phyloP scores from a whole-genome alignment of 805 yeast species.

The Torulaspora gathmanii region DNA sequence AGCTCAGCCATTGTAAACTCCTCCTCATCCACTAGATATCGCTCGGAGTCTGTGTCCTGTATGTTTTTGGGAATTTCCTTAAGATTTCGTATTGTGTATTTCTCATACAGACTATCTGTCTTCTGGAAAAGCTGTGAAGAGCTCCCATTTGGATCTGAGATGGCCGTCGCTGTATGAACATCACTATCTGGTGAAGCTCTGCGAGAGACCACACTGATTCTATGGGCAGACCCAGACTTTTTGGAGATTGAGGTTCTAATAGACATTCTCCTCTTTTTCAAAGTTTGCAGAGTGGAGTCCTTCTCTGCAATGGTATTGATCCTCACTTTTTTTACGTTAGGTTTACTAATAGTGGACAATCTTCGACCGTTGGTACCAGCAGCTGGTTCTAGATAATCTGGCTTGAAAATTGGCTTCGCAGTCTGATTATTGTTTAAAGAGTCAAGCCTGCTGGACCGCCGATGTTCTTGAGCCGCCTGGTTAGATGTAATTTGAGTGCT shows the following conservation, averaged over 20 bases:
- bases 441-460: constrained; percentile 39
- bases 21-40: constrained; percentile 48
- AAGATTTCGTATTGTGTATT: constrained; percentile 36
- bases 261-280: constrained; percentile 32
- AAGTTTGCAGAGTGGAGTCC: constrained; percentile 28
- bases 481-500: constrained; percentile 9
- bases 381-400: constrained; percentile 15
- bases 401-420: constrained; percentile 34
- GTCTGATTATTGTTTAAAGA: constrained; percentile 36
- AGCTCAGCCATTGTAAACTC: constrained; percentile 62
- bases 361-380: constrained; percentile 17
- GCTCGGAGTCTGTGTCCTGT: constrained; percentile 39
- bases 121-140: constrained; percentile 20
- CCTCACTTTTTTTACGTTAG: constrained; percentile 19
- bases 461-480: constrained; percentile 2
- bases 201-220: constrained; percentile 34
- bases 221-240: constrained; percentile 30
- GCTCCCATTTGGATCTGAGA: constrained; percentile 16
- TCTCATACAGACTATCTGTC: constrained; percentile 28
- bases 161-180: constrained; percentile 15
- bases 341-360: constrained; percentile 25
- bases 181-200: constrained; percentile 23
- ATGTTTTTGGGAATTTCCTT: constrained; percentile 39
- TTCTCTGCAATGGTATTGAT: constrained; percentile 23
- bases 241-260: constrained; percentile 24